Conservation (phyloP, 2,329 filamentous ascomycete species). For the Raffaelea ambrosiae region DNA sequence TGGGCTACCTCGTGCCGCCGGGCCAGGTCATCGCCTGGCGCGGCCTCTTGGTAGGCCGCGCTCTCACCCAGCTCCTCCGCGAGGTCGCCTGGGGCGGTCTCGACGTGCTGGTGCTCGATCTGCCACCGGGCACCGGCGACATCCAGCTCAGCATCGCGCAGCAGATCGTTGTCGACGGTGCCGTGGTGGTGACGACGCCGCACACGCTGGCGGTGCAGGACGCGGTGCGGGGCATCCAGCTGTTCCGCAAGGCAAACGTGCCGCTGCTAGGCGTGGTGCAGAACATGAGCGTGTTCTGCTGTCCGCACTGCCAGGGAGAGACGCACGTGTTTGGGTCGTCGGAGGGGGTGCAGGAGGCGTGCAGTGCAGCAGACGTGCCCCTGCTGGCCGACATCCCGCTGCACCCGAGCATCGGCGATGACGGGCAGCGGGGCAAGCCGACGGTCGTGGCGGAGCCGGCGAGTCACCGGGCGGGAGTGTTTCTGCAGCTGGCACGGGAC, state of each 20-base stretch:
- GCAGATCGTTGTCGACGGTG: constrained; percentile 80
- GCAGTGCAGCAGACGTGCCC: constrained; percentile 63
- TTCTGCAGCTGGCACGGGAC: constrained; percentile 58
- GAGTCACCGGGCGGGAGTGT: constrained; percentile 63
- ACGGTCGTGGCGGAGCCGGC: constrained; percentile 82
- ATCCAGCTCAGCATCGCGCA: constrained; percentile 96
- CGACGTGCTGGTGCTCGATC: constrained; percentile 80
- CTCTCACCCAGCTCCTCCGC: constrained; percentile 87
- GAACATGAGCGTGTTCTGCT: constrained; percentile 83
- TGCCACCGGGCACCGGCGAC: constrained; percentile 92
- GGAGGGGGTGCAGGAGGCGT: constrained; percentile 59
- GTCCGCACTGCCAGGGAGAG: constrained; percentile 66
- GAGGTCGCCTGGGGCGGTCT: constrained; percentile 90
- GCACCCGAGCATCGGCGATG: constrained; percentile 76
- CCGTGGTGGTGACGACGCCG: constrained; percentile 84
- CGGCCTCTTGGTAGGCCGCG: constrained; percentile 96
- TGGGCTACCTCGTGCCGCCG: constrained; percentile 83
- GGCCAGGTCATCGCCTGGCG: constrained; percentile 86
- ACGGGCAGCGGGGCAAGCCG: constrained; percentile 79
- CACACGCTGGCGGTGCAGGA: constrained; percentile 90
- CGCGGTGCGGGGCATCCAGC: constrained; percentile 81
- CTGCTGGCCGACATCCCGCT: constrained; percentile 84
- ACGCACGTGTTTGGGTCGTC: constrained; percentile 67
- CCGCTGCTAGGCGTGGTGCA: constrained; percentile 81
- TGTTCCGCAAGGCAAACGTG: constrained; percentile 81